Evolutionary conservation across 2,329 filamentous ascomycete species (phyloP), one percentile per base, ranked within the genome.

Genomic region (Arthrobotrys entomopaga): DNA sequence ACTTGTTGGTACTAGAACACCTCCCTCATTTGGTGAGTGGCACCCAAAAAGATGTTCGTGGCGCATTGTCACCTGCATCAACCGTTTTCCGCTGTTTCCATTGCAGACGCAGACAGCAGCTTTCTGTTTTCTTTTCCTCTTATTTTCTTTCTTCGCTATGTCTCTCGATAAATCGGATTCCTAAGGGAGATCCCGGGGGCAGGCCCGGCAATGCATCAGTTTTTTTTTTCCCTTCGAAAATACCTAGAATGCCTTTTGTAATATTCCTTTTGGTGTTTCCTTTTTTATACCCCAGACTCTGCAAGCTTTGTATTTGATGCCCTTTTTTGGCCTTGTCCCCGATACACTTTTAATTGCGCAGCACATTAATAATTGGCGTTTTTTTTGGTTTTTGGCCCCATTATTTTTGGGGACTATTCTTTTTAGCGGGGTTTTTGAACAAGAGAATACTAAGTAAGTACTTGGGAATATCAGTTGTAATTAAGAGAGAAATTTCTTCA

Each of bases 81-180:
- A 61, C 65, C 65, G 65, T 69, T 69, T 69, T 69, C 49, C 42
- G 65, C 7, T 64, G 29, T 65, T 38, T 22, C 50, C n/a, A n/a
- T n/a, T 49, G 13, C 40, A 5, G 11, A 43, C 11, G n/a, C 11
- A 43, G n/a, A 43, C 11, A 6, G 7, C 34, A 13, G 3, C 42
- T 46, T 16, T 46, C 16, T 46, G 8, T 46, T 54, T 54, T 49
- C 40, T 26, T 10, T 26, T 69, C 50, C 29, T 22, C 52, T 49
- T 56, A 53, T 34, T 54, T 54, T 29, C 13, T 54, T 69, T 53
- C n/a, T 34, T 69, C 40, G 29, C 29, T 34, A 10, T 34, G 29
- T 34, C 34, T 43, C 46, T 15, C 46, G 56, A 61, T 43, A 29
- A 56, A 53, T 69, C 65, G 65, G 65, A 69, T 61, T 69, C 38